These are phyloP conservation scores for Simmondsia chinensis DNA, from an alignment of 148 eudicot species.

Conservation along the genomic window DNA sequence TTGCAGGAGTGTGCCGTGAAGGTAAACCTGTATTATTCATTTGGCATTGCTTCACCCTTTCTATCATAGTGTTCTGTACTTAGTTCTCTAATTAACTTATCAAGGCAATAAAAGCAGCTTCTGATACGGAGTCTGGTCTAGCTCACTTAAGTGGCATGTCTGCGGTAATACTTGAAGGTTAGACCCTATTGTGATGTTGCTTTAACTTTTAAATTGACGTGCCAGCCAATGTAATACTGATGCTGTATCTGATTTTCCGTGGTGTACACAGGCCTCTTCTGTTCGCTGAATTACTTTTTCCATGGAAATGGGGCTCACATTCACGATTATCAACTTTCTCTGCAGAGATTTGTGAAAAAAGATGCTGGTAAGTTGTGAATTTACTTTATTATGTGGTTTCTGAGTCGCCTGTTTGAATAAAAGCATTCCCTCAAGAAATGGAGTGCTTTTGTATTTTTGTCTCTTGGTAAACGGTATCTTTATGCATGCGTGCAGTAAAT, in stretches of 20 bases:
- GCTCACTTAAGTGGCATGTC: constrained; percentile 73
- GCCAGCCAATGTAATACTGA: not conserved
- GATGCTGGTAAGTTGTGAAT: constrained; percentile 50
- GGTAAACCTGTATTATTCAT: constrained; percentile 25
- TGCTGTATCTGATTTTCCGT: constrained; percentile 10
- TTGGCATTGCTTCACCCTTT: not conserved
- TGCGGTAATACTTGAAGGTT: constrained; percentile 67
- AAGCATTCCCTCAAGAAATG: not conserved
- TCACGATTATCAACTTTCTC: constrained; percentile 66
- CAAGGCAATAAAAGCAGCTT: constrained; percentile 79
- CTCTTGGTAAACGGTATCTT: not conserved
- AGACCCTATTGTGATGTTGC: constrained; percentile 4
- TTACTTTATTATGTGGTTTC: no score
- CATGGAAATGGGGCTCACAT: constrained; percentile 50
- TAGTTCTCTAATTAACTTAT: constrained; percentile 4
- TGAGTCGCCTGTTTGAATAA: not conserved
- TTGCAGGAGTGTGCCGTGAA: constrained; percentile 71
- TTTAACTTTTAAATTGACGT: constrained; percentile 3
- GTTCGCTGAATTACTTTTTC: constrained; percentile 71
- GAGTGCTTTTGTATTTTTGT: no score
- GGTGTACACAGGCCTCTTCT: constrained; percentile 74
- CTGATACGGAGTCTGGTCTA: constrained; percentile 56
- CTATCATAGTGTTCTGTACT: not conserved
- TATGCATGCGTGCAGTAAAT: constrained; percentile 21
- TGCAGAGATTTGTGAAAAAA: constrained; percentile 40